Percentiles rank a stretch among this genome's conserved stretches.
These are phyloP conservation scores for Pseudozyma hubeiensis DNA, from an alignment of 1,284 basidiomycete species.

Conservation along the genomic window DNA sequence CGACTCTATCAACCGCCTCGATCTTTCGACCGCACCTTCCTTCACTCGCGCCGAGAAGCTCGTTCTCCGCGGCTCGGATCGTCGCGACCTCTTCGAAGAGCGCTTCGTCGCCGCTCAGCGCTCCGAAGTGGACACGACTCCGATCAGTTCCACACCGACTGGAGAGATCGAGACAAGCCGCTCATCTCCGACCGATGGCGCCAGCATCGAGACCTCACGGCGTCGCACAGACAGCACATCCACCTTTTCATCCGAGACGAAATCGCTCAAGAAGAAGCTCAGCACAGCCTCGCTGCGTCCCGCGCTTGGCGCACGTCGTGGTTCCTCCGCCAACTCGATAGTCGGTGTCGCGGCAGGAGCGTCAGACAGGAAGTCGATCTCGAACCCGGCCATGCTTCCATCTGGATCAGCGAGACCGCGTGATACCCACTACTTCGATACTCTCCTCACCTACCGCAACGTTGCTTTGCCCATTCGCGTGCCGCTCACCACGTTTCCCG, in stretches of 20 bases:
- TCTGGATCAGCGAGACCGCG: slow-evolving; percentile 63
- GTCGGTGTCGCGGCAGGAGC: not conserved
- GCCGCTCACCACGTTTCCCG: slow-evolving; percentile 70
- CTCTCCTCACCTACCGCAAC: slow-evolving; percentile 77
- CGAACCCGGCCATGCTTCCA: slow-evolving; percentile 12
- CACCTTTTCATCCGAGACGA: slow-evolving; percentile 41
- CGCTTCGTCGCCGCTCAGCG: slow-evolving; percentile 68
- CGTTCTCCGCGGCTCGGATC: slow-evolving; percentile 87
- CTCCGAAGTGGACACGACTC: slow-evolving; percentile 6
- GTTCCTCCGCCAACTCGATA: slow-evolving; percentile 43
- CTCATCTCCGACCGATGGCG: slow-evolving; percentile 13
- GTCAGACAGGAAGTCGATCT: slow-evolving; percentile 25
- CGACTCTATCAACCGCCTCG: slow-evolving; percentile 91
- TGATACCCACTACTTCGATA: slow-evolving; percentile 94
- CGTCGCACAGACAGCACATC: slow-evolving; percentile 41
- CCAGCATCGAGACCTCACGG: slow-evolving; percentile 13
- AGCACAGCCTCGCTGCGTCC: slow-evolving; percentile 42
- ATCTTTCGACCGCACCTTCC: slow-evolving; percentile 81
- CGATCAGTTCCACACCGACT: slow-evolving; percentile 1
- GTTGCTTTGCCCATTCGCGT: slow-evolving; percentile 52
- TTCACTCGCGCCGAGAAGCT: slow-evolving; percentile 85
- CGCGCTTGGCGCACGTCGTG: slow-evolving; percentile 29
- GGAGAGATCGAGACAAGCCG: slow-evolving; percentile 19
- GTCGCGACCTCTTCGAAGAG: slow-evolving; percentile 86
- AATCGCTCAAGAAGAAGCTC: slow-evolving; percentile 44